Base-by-base conservation (phyloP, 2,329 filamentous ascomycete species). In the Fusarium pininemorale region DNA sequence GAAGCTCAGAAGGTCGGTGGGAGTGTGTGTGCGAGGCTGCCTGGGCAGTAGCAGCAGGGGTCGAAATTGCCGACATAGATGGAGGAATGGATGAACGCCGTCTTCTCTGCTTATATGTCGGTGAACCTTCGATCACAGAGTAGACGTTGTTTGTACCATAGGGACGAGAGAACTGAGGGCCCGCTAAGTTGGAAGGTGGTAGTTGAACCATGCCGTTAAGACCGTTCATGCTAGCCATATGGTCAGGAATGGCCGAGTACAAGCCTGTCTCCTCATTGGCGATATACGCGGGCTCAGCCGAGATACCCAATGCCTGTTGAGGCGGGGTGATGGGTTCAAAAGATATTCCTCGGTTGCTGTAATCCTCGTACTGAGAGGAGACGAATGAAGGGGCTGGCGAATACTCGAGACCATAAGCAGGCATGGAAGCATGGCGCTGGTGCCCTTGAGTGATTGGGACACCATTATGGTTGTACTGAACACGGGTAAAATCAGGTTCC, bases 341-440 rank as follows among this genome's bases (percentile, higher is more conserved):
- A 6, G 96, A 98, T 79, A 98, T 91, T 58, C 95, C 96, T 66
- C 96, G 93, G 81, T 95, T 96, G 89, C 94, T 97, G 87, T 98
- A 99, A 82, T 98, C 96, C 81, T 98, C 96, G 79, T 96, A 98
- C 79, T 98, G 95, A 2, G 96, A 98, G n/a, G 96, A 98, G 59
- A 98, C 95, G 80, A 98, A 98, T 3, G 96, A 98, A 6, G 96
- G 96, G 1, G 96, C 96, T 60, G 96, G 96, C 22, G 96, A 99
- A 86, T 98, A 99, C 84, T 99, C 96, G 82, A 98, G 92, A 54
- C 86, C 89, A 82, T 97, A 99, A 26, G 95, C 93, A 56, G 96
- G 96, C 95, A 99, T 98, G n/a, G 96, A 99, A 70, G 95, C 93
- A 84, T 98, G 96, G 65, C 96, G 93, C 82, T 98, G 94, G 84